These are phyloP conservation scores for Colletotrichum sp. DNA, from an alignment of 2,329 filamentous ascomycete species.

Conservation along the genomic window DNA sequence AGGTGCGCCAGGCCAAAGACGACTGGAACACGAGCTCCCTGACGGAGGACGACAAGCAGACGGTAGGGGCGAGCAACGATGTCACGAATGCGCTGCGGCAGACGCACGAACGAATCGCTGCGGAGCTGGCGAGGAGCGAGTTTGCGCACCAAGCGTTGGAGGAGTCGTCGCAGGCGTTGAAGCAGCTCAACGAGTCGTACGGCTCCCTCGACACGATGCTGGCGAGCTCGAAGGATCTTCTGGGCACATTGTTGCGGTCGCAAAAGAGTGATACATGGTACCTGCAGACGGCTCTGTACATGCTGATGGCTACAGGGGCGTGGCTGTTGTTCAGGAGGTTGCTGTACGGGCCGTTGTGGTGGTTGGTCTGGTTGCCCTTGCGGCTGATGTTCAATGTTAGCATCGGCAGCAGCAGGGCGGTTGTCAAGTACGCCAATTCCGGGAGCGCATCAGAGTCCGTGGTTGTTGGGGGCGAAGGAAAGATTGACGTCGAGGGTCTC, in stretches of 20 bases:
- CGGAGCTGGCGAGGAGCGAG: conserved; percentile 83
- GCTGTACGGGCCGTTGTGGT: conserved; percentile 89
- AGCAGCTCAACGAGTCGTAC: conserved; percentile 82
- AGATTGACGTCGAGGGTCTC: conserved; percentile 36
- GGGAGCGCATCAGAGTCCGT: conserved; percentile 22
- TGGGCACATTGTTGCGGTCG: conserved; percentile 80
- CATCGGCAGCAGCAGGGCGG: conserved; percentile 58
- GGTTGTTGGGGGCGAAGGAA: conserved; percentile 30
- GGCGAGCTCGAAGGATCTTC: conserved; percentile 73
- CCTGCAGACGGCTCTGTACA: conserved; percentile 85
- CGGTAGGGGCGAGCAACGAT: conserved; percentile 78
- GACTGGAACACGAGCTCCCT: conserved; percentile 36
- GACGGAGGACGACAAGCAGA: conserved; percentile 73
- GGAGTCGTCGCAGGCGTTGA: conserved; percentile 83
- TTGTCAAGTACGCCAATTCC: conserved; percentile 43
- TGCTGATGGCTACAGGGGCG: conserved; percentile 75
- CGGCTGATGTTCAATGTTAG: conserved; percentile 67
- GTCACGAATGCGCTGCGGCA: conserved; percentile 84
- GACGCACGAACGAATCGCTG: conserved; percentile 85
- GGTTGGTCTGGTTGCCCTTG: conserved; percentile 85
- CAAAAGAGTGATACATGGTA: conserved; percentile 99
- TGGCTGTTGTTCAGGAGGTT: conserved; percentile 89
- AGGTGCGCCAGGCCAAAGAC: conserved; percentile 27
- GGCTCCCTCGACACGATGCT: conserved; percentile 79
- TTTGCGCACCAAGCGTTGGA: conserved; percentile 90